Conservation (phyloP, 2,329 filamentous ascomycete species). For the Cladosporium cucumerinum region DNA sequence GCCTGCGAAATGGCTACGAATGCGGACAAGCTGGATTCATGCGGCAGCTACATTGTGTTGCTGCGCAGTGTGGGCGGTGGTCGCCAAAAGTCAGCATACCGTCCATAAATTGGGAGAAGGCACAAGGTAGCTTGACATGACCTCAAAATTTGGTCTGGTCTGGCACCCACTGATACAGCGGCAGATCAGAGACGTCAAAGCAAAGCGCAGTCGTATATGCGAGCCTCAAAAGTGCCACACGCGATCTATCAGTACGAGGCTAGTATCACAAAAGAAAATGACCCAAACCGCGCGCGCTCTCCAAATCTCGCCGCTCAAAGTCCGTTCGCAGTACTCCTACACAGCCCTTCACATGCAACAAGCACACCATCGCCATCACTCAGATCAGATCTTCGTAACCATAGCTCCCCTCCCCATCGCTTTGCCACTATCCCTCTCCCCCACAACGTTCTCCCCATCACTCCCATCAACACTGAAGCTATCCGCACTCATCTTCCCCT, state of each 20-base stretch:
- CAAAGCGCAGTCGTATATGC: background rate
- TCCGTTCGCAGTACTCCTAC: constrained; percentile 3
- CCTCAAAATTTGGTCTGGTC: background rate
- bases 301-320: background rate
- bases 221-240: background rate
- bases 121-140: constrained; percentile 1
- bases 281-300: background rate
- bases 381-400: background rate
- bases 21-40: background rate
- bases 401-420: background rate
- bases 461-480: constrained; percentile 14
- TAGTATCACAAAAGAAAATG: constrained; percentile 5
- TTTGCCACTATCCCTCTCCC: background rate
- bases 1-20: background rate
- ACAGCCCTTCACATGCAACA: background rate
- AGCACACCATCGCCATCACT: background rate
- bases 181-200: background rate
- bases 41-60: background rate
- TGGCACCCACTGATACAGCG: background rate
- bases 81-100: background rate
- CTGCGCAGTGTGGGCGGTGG: background rate
- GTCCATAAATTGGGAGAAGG: background rate
- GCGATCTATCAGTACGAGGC: background rate
- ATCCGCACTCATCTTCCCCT: constrained; percentile 21
- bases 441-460: constrained; percentile 3